These are phyloP conservation scores for Leccinum pachyderme DNA, from an alignment of 1,284 basidiomycete species.

Conservation along the genomic window DNA sequence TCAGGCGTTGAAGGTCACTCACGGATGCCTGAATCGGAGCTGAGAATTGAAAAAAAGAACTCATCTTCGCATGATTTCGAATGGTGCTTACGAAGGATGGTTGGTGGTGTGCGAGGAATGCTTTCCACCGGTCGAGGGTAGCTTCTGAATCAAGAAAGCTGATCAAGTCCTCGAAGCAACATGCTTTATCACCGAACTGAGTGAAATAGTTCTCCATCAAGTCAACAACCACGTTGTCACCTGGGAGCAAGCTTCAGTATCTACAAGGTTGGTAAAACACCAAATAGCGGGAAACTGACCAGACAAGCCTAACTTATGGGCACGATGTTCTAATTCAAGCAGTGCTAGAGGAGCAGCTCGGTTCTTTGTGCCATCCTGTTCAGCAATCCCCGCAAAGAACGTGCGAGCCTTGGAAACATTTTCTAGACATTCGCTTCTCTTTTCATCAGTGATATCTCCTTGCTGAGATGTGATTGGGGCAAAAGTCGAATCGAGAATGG, in stretches of 20 bases:
- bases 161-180: constrained; percentile 82
- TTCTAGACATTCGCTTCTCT: constrained; percentile 34
- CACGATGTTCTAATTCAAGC: constrained; percentile 68
- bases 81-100: constrained; percentile 47
- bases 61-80: constrained; percentile 9
- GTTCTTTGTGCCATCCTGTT: constrained; percentile 65
- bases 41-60: constrained; percentile 15
- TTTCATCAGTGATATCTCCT: constrained; percentile 28
- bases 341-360: constrained; percentile 69
- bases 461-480: constrained; percentile 36
- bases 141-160: constrained; percentile 56
- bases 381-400: constrained; percentile 56
- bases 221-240: constrained; percentile 41
- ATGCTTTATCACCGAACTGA: constrained; percentile 74
- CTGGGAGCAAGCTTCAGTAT: constrained; percentile 31
- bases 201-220: constrained; percentile 69
- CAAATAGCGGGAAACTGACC: constrained; percentile 36
- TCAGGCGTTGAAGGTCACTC: constrained; percentile 52
- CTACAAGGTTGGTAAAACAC: background rate
- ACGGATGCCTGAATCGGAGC: constrained; percentile 41
- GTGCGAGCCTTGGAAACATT: constrained; percentile 46
- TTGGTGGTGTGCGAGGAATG: constrained; percentile 50
- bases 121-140: constrained; percentile 50
- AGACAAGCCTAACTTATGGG: constrained; percentile 45
- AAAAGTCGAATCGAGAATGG: constrained; percentile 68